Evolutionary conservation across 2,329 filamentous ascomycete species (phyloP).

Genomic region (Neurospora sp.): DNA sequence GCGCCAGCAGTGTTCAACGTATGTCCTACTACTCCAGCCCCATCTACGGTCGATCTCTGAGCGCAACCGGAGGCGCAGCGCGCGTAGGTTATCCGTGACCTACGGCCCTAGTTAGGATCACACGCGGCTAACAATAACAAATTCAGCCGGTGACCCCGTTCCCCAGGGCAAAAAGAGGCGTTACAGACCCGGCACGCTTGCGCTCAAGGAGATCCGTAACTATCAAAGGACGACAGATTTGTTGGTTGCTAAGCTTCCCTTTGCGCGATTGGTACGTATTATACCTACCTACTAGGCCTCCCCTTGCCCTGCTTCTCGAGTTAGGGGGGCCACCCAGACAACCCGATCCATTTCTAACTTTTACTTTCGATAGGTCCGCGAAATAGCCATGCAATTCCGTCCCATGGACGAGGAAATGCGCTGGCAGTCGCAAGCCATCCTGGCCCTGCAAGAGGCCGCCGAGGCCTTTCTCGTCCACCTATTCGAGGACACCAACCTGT

Average conservation of each 20-base stretch:
- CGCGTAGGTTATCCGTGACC: constrained; percentile 1
- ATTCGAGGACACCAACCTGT: constrained; percentile 95
- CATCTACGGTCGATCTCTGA: neutral
- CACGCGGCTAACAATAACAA: neutral
- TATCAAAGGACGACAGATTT: constrained; percentile 89
- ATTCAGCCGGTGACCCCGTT: constrained; percentile 61
- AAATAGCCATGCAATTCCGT: constrained; percentile 59
- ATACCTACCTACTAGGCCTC: neutral
- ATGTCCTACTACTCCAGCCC: neutral
- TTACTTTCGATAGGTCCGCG: constrained; percentile 43
- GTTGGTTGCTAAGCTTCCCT: constrained; percentile 70
- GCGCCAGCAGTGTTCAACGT: neutral
- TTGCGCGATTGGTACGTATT: constrained; percentile 58
- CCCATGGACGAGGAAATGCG: constrained; percentile 61
- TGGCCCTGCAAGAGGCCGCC: constrained; percentile 88
- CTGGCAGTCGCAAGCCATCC: constrained; percentile 94
- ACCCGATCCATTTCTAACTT: neutral
- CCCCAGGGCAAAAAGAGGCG: constrained; percentile 52
- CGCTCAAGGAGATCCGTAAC: constrained; percentile 81
- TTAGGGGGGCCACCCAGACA: neutral
- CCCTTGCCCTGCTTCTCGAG: too few relatives aligned
- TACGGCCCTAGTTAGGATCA: neutral
- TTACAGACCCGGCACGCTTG: constrained; percentile 72
- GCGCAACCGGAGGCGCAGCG: neutral
- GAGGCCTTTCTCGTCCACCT: constrained; percentile 92